Base-by-base conservation (phyloP, 805 yeast species). In the Yamadazyma ubonensis region DNA sequence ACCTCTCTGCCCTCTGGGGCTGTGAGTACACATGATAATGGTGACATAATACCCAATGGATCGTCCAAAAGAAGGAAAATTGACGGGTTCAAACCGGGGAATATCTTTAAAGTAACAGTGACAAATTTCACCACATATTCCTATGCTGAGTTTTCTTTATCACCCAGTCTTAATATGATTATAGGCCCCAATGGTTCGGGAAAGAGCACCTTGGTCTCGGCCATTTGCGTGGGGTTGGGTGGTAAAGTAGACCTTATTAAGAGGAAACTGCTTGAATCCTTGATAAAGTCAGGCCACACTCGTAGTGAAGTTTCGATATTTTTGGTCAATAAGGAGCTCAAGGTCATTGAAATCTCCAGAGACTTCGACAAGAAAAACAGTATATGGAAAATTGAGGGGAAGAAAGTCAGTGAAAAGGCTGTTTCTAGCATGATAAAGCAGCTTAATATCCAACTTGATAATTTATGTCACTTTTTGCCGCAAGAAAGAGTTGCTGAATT, bases 141-240 rank as follows among this genome's bases (percentile, higher is more conserved):
- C 1, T 61, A 74, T 33, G 79, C 86, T 0, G 89, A 83, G 58
- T 88, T 87, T 59, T 70, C 72, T 28, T 73, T 91, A 41, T 84
- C 91, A 0, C 96, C 97, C 0, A 71, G 82, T 2, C 70, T 93
- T 55, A 93, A 93, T 56, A 79, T 93, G 82, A 85, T 93, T 42
- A 83, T 93, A 38, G 99, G 97, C 0, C 97, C 97, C 9, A 93
- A 93, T 58, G 99, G 99, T 25, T 78, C 96, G 0, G 99, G 99
- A 5, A 93, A 93, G 54, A 82, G 93, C 27, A 88, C 98, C 0
- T 78, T 93, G 52, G 90, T 93, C 3, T 86, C 96, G 44, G 98
- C 96, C 0, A 78, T 91, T 1, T 91, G 96, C 55, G 68, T 93
- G 23, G 96, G 96, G 0, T 64, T 93, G 12, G 91, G 83, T 1